A percentile compares a stretch with the other conserved stretches of the same genome.
These are phyloP conservation scores for Trichomonascus vanleenenianus DNA, from an alignment of 805 yeast genomes.

Conservation along the genomic window DNA sequence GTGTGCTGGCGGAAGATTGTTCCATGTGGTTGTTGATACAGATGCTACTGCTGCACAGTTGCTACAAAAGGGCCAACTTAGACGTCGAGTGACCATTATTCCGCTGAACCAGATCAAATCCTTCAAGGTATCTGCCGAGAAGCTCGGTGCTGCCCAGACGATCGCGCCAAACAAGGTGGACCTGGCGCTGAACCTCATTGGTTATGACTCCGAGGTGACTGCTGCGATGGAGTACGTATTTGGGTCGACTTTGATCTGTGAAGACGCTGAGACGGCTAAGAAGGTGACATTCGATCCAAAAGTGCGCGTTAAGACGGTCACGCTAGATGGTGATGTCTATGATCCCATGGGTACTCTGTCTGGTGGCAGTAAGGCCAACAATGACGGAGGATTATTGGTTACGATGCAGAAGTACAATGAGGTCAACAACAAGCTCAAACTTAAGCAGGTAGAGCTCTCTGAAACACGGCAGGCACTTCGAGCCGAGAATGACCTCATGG, in stretches of 20 bases:
- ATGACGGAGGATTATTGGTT: conserved; percentile 47
- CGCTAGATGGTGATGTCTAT: conserved; percentile 87
- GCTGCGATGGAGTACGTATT: conserved; percentile 89
- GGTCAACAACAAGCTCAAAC: conserved; percentile 33
- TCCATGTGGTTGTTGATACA: conserved; percentile 83
- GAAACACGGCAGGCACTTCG: conserved; percentile 35
- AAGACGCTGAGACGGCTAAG: conserved; percentile 83
- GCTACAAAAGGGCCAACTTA: conserved; percentile 67
- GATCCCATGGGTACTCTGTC: conserved; percentile 95
- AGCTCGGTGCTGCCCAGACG: conserved; percentile 59
- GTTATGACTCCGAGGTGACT: conserved; percentile 59
- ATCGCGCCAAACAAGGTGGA: conserved; percentile 81
- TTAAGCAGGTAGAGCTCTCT: conserved; percentile 37
- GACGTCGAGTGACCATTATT: conserved; percentile 80
- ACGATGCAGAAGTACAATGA: conserved; percentile 60
- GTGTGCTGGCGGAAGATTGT: conserved; percentile 88
- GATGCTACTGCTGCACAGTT: conserved; percentile 79
- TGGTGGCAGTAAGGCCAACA: conserved; percentile 71
- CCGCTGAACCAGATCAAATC: conserved; percentile 83
- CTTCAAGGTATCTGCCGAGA: conserved; percentile 41
- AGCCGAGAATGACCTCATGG: conserved; percentile 30
- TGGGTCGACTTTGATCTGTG: conserved; percentile 82
- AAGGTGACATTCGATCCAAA: conserved; percentile 79
- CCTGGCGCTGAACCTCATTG: conserved; percentile 75
- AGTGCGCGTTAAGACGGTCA: conserved; percentile 73